phyloP scores from a whole-genome alignment of 1,284 basidiomycete genomes.

The Sporisorium scitamineum region DNA sequence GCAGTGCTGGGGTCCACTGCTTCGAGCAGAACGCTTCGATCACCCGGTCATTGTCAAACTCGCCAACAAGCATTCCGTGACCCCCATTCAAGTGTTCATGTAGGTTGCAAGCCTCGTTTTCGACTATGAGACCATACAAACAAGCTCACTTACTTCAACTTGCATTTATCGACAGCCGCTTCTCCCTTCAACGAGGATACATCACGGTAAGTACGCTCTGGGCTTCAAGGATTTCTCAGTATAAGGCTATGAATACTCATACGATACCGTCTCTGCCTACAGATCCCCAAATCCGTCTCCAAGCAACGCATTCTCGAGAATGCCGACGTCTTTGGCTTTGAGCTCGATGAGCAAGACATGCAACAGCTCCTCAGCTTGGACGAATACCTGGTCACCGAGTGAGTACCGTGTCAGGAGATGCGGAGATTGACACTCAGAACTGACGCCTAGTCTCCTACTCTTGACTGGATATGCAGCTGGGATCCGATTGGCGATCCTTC shows the following conservation, averaged over 20 bases:
- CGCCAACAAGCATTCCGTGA: constrained; percentile 24
- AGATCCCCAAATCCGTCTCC: constrained; percentile 78
- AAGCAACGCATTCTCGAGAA: constrained; percentile 79
- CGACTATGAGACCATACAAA: not conserved
- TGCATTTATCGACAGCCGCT: constrained; percentile 11
- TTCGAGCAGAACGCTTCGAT: constrained; percentile 29
- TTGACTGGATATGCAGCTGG: constrained; percentile 8
- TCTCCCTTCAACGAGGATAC: constrained; percentile 35
- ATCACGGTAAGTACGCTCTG: constrained; percentile 18
- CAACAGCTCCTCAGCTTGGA: constrained; percentile 25
- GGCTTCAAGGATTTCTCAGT: not conserved
- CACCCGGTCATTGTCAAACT: constrained; percentile 23
- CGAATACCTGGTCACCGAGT: constrained; percentile 40
- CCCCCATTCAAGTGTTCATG: constrained; percentile 33
- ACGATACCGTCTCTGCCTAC: not conserved
- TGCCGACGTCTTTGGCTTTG: constrained; percentile 77
- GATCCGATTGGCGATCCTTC: constrained; percentile 36
- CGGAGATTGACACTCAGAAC: not conserved
- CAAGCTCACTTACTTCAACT: not conserved
- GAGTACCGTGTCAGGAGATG: not conserved
- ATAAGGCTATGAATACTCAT: not conserved
- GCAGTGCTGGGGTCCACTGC: constrained; percentile 36
- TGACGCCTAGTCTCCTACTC: not conserved
- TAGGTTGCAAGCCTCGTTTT: not conserved
- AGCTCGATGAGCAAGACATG: constrained; percentile 77